These are phyloP conservation scores for Aspergillus sp. DNA, from an alignment of 2,329 filamentous ascomycete species.

Conservation along the genomic window DNA sequence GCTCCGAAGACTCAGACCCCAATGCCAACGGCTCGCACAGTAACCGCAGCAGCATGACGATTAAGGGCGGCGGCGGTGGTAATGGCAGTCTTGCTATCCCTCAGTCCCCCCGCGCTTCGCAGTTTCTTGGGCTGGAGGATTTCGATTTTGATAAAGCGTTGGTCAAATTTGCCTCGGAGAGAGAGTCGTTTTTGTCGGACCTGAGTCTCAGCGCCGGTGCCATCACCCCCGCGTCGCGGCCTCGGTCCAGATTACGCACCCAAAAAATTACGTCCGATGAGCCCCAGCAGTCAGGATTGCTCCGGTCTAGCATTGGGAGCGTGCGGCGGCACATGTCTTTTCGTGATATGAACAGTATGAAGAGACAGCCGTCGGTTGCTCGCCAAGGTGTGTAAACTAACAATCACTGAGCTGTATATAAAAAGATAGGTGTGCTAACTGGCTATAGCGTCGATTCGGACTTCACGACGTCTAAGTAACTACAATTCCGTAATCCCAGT, in stretches of 20 bases:
- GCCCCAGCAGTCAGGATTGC: slow-evolving; percentile 43
- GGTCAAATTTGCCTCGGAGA: slow-evolving; percentile 90
- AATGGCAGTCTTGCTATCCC: slow-evolving; percentile 7
- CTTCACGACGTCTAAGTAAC: slow-evolving; percentile 85
- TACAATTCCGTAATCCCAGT: slow-evolving; percentile 97
- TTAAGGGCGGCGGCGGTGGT: slow-evolving; percentile 42
- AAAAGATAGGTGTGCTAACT: slow-evolving; percentile 11
- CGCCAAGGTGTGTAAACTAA: slow-evolving; percentile 64
- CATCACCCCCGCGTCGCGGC: slow-evolving; percentile 64
- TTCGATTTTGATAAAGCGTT: slow-evolving; percentile 93
- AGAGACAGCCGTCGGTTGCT: slow-evolving; percentile 75
- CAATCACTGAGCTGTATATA: not conserved
- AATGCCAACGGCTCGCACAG: slow-evolving; percentile 52
- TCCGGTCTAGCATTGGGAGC: slow-evolving; percentile 71
- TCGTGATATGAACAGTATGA: slow-evolving; percentile 91
- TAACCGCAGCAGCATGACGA: slow-evolving; percentile 65
- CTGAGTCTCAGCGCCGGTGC: slow-evolving; percentile 84
- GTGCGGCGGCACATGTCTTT: slow-evolving; percentile 90
- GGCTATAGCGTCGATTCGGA: slow-evolving; percentile 66
- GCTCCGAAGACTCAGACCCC: slow-evolving; percentile 50
- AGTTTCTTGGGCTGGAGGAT: slow-evolving; percentile 54
- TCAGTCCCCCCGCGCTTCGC: slow-evolving; percentile 33
- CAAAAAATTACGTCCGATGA: slow-evolving; percentile 82
- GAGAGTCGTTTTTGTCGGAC: slow-evolving; percentile 91
- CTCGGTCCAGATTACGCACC: slow-evolving; percentile 75